Percentiles rank a stretch among this genome's conserved stretches.
These are phyloP conservation scores for Petunia axillaris DNA, from an alignment of 257 asterid species.

Conservation along the genomic window DNA sequence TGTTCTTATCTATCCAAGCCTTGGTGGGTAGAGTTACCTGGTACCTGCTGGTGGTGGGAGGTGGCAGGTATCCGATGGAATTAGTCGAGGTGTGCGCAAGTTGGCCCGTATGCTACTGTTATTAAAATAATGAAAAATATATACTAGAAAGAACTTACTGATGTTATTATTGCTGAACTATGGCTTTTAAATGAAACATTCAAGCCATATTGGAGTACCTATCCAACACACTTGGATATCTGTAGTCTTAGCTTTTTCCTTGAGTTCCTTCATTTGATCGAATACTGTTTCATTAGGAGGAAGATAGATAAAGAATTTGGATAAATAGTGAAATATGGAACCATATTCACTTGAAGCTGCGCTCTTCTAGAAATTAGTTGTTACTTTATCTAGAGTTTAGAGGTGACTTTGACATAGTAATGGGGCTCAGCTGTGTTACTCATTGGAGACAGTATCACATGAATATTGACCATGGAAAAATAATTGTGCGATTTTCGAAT, in stretches of 20 bases:
- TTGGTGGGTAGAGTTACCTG: too few species aligned
- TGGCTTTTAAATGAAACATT: background rate
- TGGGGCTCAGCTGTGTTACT: background rate
- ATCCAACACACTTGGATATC: background rate
- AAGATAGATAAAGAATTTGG: background rate
- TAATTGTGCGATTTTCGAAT: background rate
- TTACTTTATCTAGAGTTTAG: slow-evolving; percentile 1
- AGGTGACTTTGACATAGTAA: background rate
- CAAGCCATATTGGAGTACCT: slow-evolving; percentile 1
- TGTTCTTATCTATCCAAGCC: too few species aligned
- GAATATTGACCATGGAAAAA: background rate
- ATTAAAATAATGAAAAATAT: too few species aligned
- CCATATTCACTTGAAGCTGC: slow-evolving; percentile 5
- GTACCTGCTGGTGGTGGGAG: too few species aligned
- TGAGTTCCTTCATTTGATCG: slow-evolving; percentile 12
- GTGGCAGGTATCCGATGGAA: too few species aligned
- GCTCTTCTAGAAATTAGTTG: slow-evolving; percentile 3
- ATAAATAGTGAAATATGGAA: slow-evolving; percentile 1
- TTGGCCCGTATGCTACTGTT: too few species aligned
- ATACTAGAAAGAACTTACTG: too few species aligned
- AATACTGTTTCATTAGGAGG: slow-evolving; percentile 15
- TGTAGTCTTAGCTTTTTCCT: slow-evolving; percentile 9
- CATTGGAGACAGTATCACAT: background rate
- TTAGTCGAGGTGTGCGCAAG: too few species aligned
- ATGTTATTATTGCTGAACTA: background rate